Conservation (phyloP, 257 asterid genomes). For the Primulina eburnea region DNA sequence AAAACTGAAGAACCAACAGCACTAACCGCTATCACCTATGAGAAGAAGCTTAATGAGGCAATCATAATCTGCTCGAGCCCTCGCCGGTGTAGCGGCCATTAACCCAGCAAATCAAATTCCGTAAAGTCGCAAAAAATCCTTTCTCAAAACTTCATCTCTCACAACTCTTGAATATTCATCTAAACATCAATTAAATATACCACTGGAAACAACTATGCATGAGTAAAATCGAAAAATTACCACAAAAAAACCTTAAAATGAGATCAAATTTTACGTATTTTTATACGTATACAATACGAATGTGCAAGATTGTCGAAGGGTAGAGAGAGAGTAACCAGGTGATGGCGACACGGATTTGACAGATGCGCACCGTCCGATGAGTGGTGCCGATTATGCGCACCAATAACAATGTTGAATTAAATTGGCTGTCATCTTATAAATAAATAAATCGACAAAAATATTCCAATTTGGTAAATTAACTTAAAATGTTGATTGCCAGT, state of each 20-base stretch:
- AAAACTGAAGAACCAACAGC: not conserved
- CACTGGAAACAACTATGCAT: not conserved
- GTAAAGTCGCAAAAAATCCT: not conserved
- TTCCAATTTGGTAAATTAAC: not conserved
- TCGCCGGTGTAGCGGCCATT: slow-evolving; percentile 60
- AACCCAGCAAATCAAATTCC: not conserved
- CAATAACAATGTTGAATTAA: not conserved
- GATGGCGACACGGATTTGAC: not conserved
- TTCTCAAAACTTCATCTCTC: not conserved
- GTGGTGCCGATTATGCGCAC: not conserved
- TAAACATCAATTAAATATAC: too few species aligned
- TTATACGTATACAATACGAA: too few species aligned
- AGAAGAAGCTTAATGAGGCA: slow-evolving; percentile 47
- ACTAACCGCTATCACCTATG: slow-evolving; percentile 58
- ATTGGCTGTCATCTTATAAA: not conserved
- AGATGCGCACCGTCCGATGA: not conserved
- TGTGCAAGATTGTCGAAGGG: too few species aligned
- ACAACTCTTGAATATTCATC: not conserved
- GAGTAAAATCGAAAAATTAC: not conserved
- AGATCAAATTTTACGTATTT: not conserved
- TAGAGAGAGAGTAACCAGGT: not conserved
- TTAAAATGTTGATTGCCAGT: too few species aligned
- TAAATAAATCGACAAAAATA: not conserved
- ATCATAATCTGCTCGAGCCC: slow-evolving; percentile 64
- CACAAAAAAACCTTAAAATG: not conserved